Percentiles rank a stretch among this genome's conserved stretches.
phyloP scores from a whole-genome alignment of 495 filamentous ascomycete species.

The Xylona heveae region DNA sequence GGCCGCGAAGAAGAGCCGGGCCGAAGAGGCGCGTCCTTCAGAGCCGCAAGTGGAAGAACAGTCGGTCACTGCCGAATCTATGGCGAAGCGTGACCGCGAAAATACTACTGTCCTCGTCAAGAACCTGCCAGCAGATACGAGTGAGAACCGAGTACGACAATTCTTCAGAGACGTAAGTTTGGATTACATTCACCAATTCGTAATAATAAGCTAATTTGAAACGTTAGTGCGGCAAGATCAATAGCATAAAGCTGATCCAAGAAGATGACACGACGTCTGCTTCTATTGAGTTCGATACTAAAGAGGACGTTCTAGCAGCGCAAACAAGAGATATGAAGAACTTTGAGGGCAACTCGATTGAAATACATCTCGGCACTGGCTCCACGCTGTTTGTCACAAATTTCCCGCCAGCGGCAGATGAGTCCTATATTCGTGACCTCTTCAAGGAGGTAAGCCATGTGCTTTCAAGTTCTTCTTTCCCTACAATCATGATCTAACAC shows the following conservation, averaged over 20 bases:
- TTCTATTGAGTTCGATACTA: conserved; percentile 63
- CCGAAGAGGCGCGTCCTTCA: conserved; percentile 18
- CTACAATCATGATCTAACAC: not conserved
- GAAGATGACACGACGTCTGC: conserved; percentile 34
- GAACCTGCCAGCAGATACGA: conserved; percentile 46
- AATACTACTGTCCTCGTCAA: conserved; percentile 66
- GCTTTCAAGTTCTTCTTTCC: not conserved
- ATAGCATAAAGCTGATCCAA: conserved; percentile 40
- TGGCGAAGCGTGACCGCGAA: conserved; percentile 63
- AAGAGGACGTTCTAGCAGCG: conserved; percentile 63
- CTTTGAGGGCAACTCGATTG: conserved; percentile 46
- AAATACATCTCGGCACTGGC: conserved; percentile 47
- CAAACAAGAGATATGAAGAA: conserved; percentile 56
- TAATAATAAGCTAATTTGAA: conserved; percentile 1
- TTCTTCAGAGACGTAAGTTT: conserved; percentile 62
- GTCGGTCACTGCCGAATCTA: conserved; percentile 16
- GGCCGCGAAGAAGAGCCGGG: conserved; percentile 35
- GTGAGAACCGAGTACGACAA: conserved; percentile 51
- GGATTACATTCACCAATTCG: conserved; percentile 6
- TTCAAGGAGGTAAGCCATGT: conserved; percentile 43
- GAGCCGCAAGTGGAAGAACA: conserved; percentile 14
- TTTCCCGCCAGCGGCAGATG: conserved; percentile 70
- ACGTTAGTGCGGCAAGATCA: conserved; percentile 52
- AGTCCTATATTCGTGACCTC: conserved; percentile 51
- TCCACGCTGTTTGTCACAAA: conserved; percentile 81